Percentiles rank a stretch among this genome's conserved stretches.
Conservation (phyloP, 306 rosid genomes). For the Chamaecrista fasciculata region DNA sequence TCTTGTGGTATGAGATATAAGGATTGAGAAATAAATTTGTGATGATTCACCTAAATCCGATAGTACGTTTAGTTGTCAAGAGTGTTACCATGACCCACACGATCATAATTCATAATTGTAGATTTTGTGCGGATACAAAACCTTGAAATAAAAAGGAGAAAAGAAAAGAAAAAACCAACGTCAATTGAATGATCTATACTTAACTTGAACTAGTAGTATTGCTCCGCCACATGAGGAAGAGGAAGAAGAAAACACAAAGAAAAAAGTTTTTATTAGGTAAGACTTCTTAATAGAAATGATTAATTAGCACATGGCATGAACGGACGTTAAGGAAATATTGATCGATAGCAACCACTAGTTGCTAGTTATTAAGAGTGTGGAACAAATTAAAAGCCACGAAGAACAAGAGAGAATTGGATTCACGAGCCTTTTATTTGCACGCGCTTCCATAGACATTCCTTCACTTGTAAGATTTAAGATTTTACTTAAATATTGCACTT, state of each 20-base stretch:
- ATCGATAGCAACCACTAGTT: conserved; percentile 14
- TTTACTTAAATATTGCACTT: conserved; percentile 10
- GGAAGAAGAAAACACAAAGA: no score
- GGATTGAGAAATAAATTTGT: background rate
- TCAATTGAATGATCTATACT: background rate
- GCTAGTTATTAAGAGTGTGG: background rate
- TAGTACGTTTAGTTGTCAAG: background rate
- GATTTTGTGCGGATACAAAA: no score
- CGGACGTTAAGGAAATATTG: conserved; percentile 37
- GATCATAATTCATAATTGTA: no score
- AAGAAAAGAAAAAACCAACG: background rate
- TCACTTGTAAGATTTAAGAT: conserved; percentile 11
- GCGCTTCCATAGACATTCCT: conserved; percentile 26
- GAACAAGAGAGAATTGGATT: conserved; percentile 14
- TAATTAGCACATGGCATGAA: conserved; percentile 40
- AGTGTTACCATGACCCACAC: background rate
- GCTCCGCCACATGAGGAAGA: background rate
- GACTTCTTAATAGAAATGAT: conserved; percentile 37
- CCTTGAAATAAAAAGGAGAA: no score
- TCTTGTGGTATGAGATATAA: background rate
- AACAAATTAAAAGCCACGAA: background rate
- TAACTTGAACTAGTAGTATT: background rate
- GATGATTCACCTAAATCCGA: background rate
- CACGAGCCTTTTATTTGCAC: conserved; percentile 23
- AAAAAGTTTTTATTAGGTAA: background rate